A percentile compares a stretch with the other conserved stretches of the same genome.
phyloP scores from a whole-genome alignment of 345 rosid species.

The Bretschneidera sinensis region DNA sequence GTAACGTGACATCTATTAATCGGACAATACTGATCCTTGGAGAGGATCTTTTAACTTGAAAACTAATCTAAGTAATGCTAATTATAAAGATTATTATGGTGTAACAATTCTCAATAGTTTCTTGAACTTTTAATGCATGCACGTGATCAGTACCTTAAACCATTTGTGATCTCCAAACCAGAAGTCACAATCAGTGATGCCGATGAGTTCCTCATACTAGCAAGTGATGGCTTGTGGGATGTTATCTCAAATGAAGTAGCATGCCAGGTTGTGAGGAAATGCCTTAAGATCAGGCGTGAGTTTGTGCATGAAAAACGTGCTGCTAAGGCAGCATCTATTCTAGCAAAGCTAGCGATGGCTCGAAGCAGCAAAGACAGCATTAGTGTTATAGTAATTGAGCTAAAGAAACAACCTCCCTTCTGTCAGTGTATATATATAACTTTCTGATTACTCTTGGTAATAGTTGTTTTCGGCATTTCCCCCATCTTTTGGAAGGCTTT shows the following conservation, averaged over 20 bases:
- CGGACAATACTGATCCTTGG: no score
- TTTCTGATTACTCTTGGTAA: no score
- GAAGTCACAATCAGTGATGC: constrained; percentile 32
- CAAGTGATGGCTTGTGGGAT: constrained; percentile 65
- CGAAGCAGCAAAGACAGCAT: constrained; percentile 40
- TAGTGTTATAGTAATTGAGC: constrained; percentile 40
- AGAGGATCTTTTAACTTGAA: no score
- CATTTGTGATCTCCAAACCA: constrained; percentile 49
- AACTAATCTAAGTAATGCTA: no score
- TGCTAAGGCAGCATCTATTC: constrained; percentile 24
- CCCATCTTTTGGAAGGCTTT: no score
- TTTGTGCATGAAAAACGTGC: constrained; percentile 4
- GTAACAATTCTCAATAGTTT: no score
- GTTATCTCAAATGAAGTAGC: constrained; percentile 48
- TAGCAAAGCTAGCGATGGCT: constrained; percentile 37
- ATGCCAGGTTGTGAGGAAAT: constrained; percentile 38
- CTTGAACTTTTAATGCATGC: background rate
- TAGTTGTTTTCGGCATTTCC: no score
- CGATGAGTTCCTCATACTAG: constrained; percentile 56
- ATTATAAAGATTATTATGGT: no score
- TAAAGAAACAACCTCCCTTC: constrained; percentile 6
- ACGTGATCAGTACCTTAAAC: constrained; percentile 60
- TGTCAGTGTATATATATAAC: background rate
- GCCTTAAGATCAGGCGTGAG: constrained; percentile 14
- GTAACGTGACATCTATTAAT: no score